Percentiles rank a stretch among this genome's conserved stretches.
Evolutionary conservation across 2,329 filamentous ascomycete species (phyloP).

Genomic region (Pseudogymnoascus verrucosus): DNA sequence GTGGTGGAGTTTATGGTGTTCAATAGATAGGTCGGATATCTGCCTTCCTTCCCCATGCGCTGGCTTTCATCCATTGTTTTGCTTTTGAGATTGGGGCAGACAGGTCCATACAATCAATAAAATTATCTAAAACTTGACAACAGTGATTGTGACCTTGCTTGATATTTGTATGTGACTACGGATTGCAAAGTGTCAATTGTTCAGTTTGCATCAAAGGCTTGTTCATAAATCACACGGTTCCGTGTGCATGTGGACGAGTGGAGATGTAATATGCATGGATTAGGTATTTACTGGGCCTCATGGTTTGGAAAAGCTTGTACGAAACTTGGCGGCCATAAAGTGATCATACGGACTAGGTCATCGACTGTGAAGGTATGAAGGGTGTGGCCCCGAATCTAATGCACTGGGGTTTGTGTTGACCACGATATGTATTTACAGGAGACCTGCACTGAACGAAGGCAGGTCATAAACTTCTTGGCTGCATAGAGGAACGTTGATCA

Average conservation of each 20-base stretch:
- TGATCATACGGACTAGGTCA: not conserved
- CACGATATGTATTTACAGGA: not conserved
- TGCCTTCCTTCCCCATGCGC: not conserved
- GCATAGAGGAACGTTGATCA: not conserved
- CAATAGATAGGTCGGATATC: not conserved
- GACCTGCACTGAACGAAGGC: not conserved
- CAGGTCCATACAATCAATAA: not conserved
- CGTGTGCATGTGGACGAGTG: not conserved
- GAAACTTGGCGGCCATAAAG: not conserved
- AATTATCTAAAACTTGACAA: not conserved
- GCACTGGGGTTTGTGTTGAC: not conserved
- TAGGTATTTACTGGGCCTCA: not conserved
- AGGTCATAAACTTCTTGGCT: not conserved
- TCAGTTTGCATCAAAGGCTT: not conserved
- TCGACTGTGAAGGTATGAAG: not conserved
- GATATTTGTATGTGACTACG: not conserved
- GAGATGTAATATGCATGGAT: not conserved
- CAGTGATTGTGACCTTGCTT: not conserved
- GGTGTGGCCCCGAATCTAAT: not conserved
- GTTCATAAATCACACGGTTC: not conserved
- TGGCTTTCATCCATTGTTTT: not conserved
- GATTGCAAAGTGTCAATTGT: not conserved
- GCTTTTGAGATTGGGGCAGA: not conserved
- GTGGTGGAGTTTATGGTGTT: not conserved
- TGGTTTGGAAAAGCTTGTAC: not conserved